Evolutionary conservation across 768 basidiomycete species (phyloP).

Genomic region (Rossbeevera mucosa): DNA sequence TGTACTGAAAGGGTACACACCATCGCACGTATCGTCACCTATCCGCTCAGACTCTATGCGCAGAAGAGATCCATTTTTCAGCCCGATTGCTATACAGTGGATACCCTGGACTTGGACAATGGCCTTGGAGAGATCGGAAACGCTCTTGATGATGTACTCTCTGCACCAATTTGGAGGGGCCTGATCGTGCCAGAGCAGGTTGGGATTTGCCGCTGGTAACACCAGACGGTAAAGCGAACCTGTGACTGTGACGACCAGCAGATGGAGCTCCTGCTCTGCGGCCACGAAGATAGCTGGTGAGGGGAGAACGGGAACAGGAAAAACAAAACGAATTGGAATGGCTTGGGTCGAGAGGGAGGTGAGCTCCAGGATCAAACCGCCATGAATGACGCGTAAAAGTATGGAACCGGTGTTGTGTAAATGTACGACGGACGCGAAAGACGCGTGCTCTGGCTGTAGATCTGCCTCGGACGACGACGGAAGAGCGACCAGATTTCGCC

Average conservation of each 20-base stretch:
- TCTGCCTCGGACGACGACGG: slow-evolving; percentile 35
- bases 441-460: slow-evolving; percentile 69
- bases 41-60: slow-evolving; percentile 63
- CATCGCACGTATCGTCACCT: slow-evolving; percentile 51
- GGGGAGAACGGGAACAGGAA: slow-evolving; percentile 64
- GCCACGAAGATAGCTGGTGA: slow-evolving; percentile 60
- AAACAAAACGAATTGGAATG: slow-evolving; percentile 70
- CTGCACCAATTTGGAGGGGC: slow-evolving; percentile 52
- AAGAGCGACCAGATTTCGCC: slow-evolving; percentile 49
- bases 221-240: slow-evolving; percentile 74
- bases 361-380: slow-evolving; percentile 70
- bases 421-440: slow-evolving; percentile 54
- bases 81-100: slow-evolving; percentile 59
- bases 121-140: slow-evolving; percentile 39
- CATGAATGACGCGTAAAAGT: slow-evolving; percentile 70
- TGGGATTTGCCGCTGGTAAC: slow-evolving; percentile 51
- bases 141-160: slow-evolving; percentile 62
- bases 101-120: slow-evolving; percentile 65
- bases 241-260: slow-evolving; percentile 61
- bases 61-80: slow-evolving; percentile 59
- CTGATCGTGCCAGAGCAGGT: slow-evolving; percentile 56
- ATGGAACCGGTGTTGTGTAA: slow-evolving; percentile 58
- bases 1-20: slow-evolving; percentile 37
- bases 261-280: slow-evolving; percentile 48
- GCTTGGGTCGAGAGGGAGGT: slow-evolving; percentile 64